phyloP scores from a whole-genome alignment of 441 rosid species.

The Corymbia calophylla region DNA sequence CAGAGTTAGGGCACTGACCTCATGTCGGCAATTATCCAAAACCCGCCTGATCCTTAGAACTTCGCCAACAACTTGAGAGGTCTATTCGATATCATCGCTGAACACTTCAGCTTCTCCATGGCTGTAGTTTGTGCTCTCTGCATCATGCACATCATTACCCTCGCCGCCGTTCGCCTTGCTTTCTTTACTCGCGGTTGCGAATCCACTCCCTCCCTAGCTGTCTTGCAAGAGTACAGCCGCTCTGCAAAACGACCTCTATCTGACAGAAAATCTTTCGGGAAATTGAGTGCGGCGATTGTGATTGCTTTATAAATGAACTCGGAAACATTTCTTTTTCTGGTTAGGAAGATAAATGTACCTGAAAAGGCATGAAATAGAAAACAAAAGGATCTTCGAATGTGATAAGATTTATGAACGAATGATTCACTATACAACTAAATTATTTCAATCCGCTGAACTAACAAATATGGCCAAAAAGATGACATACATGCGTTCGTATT shows the following conservation, averaged over 20 bases:
- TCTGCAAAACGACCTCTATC: background rate
- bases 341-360: background rate
- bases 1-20: too few relatives aligned
- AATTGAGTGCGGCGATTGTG: background rate
- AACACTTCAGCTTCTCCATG: background rate
- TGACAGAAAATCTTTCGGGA: background rate
- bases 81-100: background rate
- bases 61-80: background rate
- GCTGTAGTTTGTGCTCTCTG: background rate
- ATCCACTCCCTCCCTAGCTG: background rate
- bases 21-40: too few relatives aligned
- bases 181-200: background rate
- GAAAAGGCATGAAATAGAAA: background rate
- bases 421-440: background rate
- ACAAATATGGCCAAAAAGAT: background rate
- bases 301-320: background rate
- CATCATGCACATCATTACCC: background rate
- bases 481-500: background rate
- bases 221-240: background rate
- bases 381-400: background rate
- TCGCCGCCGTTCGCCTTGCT: background rate
- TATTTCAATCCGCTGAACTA: background rate
- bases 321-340: background rate
- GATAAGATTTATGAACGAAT: background rate
- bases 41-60: too few relatives aligned